Percentiles rank a stretch among this genome's conserved stretches.
Evolutionary conservation across 1,139 yeast species (phyloP).

Genomic region (Saccharomyces hybrid): DNA sequence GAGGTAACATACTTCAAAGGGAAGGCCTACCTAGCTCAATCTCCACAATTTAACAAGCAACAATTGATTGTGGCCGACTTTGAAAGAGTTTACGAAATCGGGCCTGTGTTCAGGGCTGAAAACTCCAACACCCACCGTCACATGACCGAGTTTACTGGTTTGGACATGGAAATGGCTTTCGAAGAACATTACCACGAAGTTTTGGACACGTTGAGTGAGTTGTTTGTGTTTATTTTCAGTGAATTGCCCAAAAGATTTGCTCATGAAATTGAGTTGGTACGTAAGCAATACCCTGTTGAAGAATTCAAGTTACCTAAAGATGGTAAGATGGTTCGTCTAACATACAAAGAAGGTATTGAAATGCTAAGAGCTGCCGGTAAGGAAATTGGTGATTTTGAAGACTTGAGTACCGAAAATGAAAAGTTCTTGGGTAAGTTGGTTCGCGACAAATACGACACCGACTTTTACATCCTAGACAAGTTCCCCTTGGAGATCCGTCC

Average conservation of each 20-base stretch:
- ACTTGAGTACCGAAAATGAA: conserved; percentile 90
- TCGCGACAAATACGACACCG: conserved; percentile 91
- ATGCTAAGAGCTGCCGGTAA: conserved; percentile 78
- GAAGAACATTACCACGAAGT: conserved; percentile 98
- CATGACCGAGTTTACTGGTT: conserved; percentile 96
- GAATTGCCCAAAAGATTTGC: conserved; percentile 74
- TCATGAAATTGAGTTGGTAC: conserved; percentile 79
- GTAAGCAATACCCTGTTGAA: conserved; percentile 95
- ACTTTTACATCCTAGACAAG: conserved; percentile 94
- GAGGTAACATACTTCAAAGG: conserved; percentile 89
- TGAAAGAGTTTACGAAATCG: conserved; percentile 91
- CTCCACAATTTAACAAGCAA: conserved; percentile 97
- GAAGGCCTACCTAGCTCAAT: conserved; percentile 90
- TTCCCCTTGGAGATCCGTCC: conserved; percentile 97
- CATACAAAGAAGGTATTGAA: conserved; percentile 84
- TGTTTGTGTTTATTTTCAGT: conserved; percentile 81
- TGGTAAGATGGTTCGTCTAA: conserved; percentile 85
- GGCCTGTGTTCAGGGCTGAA: conserved; percentile 98
- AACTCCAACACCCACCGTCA: conserved; percentile 98
- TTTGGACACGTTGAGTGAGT: conserved; percentile 70
- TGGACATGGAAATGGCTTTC: conserved; percentile 96
- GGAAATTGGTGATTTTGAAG: conserved; percentile 81
- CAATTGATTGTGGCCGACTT: conserved; percentile 97
- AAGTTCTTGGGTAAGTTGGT: conserved; percentile 85
- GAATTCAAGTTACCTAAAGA: conserved; percentile 88